Evolutionary conservation across 2,329 filamentous ascomycete genomes (phyloP), one percentile per base, ranked within the genome.

Genomic region (Trichoderma lentiforme): DNA sequence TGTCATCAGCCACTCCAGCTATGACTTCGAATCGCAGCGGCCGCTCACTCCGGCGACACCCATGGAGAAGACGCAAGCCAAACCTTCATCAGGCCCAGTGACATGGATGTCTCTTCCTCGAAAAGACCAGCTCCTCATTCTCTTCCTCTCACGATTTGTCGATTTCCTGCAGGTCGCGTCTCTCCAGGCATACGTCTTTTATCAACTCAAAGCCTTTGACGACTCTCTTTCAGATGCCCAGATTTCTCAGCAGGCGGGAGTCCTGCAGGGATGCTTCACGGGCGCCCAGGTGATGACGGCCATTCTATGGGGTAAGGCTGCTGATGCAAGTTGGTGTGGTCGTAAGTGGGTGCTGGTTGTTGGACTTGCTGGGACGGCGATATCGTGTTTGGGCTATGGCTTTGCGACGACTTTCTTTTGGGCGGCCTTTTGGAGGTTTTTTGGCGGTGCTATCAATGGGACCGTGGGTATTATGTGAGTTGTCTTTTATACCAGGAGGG

Each of bases 61-160:
- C 4, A 57, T 36, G 60, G 68, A 64, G 0, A 63, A 71, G 32
- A 12, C 51, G 26, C 68, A 30, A 18, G 67, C 39, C 21, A 64
- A 63, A 26, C 6, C 12, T 14, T 14, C 60, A 0, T 56, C 60
- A 6, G 68, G 60, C n/a, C 34, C 60, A 9, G 88, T 92, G 56
- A 89, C 90, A 74, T 94, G 92, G 92, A 83, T 84, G 70, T 89
- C 90, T 1, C 83, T 94, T 0, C 92, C 92, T 2, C 86, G 89
- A 61, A 94, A 93, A 79, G 86, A 88, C 73, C 92, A 94, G 78
- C 85, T 94, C 7, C 81, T 88, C 39, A 89, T 94, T 67, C 82
- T 94, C 26, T 92, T 91, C 12, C 82, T 93, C 30, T 89, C 67
- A 15, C 67, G 67, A 32, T 51, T 70, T 14, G 67, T 70, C 28